Evolutionary conservation across 2,329 filamentous ascomycete genomes (phyloP), one percentile per base, ranked within the genome.

Genomic region (Botrytis elliptica): DNA sequence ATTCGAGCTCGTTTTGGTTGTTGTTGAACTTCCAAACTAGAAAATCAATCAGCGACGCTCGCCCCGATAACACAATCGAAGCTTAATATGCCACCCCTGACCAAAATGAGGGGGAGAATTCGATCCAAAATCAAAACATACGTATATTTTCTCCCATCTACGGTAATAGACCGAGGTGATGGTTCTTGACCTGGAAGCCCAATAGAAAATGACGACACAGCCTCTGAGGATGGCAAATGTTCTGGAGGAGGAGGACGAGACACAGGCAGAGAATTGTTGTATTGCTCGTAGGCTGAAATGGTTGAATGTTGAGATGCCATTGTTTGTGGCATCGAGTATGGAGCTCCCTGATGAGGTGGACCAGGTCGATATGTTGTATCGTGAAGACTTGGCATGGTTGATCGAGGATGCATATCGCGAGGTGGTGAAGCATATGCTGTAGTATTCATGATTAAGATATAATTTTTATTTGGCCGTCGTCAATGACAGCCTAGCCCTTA

Each of bases 1-100:
- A 98, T 98, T 75, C 96, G 93, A 77, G 96, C 96, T 79, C 96
- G 90, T 79, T 93, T 88, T 69, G 96, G 96, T 83, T 98, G 94
- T 84, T 99, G 96, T 77, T 93, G 90, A 75, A 98, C 93, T 77
- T 91, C 86, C 69, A 97, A 87, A 75, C 90, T 92, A 82, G 52
- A 85, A n/a, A 42, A n/a, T 25, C 25, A 60, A 67, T 79, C 70
- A 79, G 76, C 57, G 72, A 57, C 40, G 63, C 40, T 57, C 40
- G 70, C 40, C 57, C 36, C 49, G 57, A 73, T 57, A 18, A 38
- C 38, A 62, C 3, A 36, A n/a, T n/a, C 33, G 36, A 70, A 62
- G 38, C 38, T n/a, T 63, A 29, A n/a, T 16, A 42, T 55, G 59
- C 36, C 44, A 42, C 36, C 66, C 55, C 71, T 33, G 52, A 68